phyloP scores from a whole-genome alignment of 2,329 filamentous ascomycete species.

The Fusarium graminum region DNA sequence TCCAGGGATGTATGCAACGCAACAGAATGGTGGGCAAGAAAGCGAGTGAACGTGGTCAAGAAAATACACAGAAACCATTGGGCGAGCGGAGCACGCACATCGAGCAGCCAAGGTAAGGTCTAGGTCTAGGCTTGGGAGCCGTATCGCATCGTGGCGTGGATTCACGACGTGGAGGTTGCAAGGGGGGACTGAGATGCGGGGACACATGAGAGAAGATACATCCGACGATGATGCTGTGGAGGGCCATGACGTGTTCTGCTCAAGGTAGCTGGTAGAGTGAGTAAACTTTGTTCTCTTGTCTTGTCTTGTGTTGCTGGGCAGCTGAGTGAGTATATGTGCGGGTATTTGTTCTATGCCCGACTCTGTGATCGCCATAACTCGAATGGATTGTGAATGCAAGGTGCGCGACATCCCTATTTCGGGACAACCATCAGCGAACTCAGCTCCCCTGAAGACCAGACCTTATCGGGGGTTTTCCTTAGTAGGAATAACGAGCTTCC shows the following conservation, averaged over 20 bases:
- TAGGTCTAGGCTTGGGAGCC: constrained; percentile 41
- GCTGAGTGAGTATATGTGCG: constrained; percentile 3
- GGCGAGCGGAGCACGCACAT: constrained; percentile 25
- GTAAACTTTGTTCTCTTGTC: constrained; percentile 31
- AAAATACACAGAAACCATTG: constrained; percentile 30
- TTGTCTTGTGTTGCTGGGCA: not conserved
- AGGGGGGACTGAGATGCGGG: constrained; percentile 47
- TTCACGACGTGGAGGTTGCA: constrained; percentile 45
- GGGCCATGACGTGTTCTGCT: constrained; percentile 44
- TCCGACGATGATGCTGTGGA: constrained; percentile 44
- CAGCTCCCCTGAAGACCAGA: constrained; percentile 29
- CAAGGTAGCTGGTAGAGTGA: constrained; percentile 20
- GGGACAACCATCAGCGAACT: constrained; percentile 28
- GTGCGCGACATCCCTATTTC: constrained; percentile 28
- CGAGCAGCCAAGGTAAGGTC: constrained; percentile 44
- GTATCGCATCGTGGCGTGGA: constrained; percentile 46
- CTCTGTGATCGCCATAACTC: constrained; percentile 20
- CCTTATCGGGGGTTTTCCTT: constrained; percentile 39
- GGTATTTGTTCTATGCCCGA: not conserved
- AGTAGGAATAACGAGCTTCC: constrained; percentile 48
- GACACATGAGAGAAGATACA: constrained; percentile 47
- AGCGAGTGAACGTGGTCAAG: constrained; percentile 29
- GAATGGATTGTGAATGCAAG: constrained; percentile 10
- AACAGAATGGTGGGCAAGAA: constrained; percentile 41
- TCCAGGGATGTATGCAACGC: constrained; percentile 35